A percentile compares a stretch with the other conserved stretches of the same genome.
These are phyloP conservation scores for Boletus sp. DNA, from an alignment of 768 basidiomycete species.

Conservation along the genomic window DNA sequence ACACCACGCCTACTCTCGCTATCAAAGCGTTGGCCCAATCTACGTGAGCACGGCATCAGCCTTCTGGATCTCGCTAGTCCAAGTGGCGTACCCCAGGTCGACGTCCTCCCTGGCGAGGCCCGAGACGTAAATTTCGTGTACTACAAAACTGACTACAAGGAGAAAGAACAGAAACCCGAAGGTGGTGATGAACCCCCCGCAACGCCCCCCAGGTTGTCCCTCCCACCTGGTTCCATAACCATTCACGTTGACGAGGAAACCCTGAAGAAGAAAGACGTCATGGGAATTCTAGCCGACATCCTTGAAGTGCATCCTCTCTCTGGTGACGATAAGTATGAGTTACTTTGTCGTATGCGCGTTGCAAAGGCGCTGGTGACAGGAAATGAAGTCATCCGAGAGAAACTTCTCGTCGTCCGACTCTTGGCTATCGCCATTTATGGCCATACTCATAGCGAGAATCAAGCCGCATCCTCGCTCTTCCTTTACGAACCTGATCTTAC, in stretches of 20 bases:
- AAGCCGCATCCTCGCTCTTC: slow-evolving; percentile 79
- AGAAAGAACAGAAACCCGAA: slow-evolving; percentile 48
- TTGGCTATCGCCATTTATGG: slow-evolving; percentile 89
- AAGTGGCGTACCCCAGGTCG: slow-evolving; percentile 50
- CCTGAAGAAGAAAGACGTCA: slow-evolving; percentile 58
- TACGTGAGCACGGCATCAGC: slow-evolving; percentile 76
- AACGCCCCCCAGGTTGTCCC: slow-evolving; percentile 49
- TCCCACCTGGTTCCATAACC: slow-evolving; percentile 48
- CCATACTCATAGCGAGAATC: slow-evolving; percentile 77
- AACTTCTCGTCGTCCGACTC: slow-evolving; percentile 76
- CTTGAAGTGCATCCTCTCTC: slow-evolving; percentile 68
- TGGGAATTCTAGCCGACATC: slow-evolving; percentile 73
- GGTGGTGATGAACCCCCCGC: slow-evolving; percentile 38
- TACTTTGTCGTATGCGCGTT: slow-evolving; percentile 81
- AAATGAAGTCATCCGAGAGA: slow-evolving; percentile 63
- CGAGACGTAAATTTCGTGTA: slow-evolving; percentile 80
- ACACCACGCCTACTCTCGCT: slow-evolving; percentile 79
- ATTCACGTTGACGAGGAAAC: slow-evolving; percentile 63
- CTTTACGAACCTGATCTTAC: slow-evolving; percentile 94
- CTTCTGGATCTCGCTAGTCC: slow-evolving; percentile 68
- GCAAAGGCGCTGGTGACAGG: slow-evolving; percentile 64
- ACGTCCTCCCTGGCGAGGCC: slow-evolving; percentile 65
- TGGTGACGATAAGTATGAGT: slow-evolving; percentile 80
- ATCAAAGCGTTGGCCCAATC: slow-evolving; percentile 78
- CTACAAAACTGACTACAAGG: slow-evolving; percentile 59